These are phyloP conservation scores for Aspergillus floridensis DNA, from an alignment of 2,329 filamentous ascomycete genomes.

Conservation along the genomic window DNA sequence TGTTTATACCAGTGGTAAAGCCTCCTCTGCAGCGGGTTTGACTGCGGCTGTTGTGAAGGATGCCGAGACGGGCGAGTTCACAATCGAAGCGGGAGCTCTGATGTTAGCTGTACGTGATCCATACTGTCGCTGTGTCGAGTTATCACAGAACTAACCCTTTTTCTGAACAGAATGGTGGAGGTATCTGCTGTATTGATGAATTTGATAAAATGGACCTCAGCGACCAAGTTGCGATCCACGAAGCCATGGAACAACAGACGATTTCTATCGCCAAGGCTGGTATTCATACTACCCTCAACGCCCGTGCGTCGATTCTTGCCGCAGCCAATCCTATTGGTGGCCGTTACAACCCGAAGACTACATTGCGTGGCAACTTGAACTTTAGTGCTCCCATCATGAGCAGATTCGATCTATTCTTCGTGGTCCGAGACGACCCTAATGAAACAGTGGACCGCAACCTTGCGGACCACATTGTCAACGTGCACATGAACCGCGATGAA, in stretches of 20 bases:
- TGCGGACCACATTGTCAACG: conserved; percentile 88
- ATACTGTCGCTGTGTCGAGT: not conserved
- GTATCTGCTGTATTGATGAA: conserved; percentile 97
- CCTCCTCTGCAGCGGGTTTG: conserved; percentile 93
- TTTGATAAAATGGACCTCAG: conserved; percentile 99
- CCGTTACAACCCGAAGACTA: conserved; percentile 92
- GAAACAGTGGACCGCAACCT: conserved; percentile 86
- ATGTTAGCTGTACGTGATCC: conserved; percentile 72
- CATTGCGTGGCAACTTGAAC: conserved; percentile 91
- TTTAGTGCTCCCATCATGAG: conserved; percentile 99
- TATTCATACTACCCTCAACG: conserved; percentile 96
- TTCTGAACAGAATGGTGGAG: conserved; percentile 62
- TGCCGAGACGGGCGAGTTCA: conserved; percentile 97
- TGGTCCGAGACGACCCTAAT: conserved; percentile 95
- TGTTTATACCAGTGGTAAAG: conserved; percentile 96
- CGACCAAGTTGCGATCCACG: conserved; percentile 98
- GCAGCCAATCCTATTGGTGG: conserved; percentile 95
- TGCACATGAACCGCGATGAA: conserved; percentile 89
- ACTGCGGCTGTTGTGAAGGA: conserved; percentile 97
- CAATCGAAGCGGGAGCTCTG: conserved; percentile 94
- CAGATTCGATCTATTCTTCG: conserved; percentile 97
- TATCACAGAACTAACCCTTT: conserved; percentile 11
- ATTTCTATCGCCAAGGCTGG: conserved; percentile 98
- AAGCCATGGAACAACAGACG: conserved; percentile 99
- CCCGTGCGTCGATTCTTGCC: conserved; percentile 89